Conservation (phyloP, 1,139 yeast genomes). For the Pneumocystis murina region DNA sequence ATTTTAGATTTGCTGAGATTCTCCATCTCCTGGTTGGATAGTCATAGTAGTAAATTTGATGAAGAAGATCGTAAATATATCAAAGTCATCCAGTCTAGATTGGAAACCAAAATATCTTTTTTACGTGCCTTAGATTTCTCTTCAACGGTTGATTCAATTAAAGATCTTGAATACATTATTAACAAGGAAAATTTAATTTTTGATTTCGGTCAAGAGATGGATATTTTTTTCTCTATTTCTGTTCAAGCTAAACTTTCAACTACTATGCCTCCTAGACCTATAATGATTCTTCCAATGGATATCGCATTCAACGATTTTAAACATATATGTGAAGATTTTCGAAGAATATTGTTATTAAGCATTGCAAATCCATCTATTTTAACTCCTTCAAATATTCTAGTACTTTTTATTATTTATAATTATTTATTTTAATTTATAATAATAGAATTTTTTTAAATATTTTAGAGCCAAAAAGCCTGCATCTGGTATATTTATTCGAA, state of each 20-base stretch:
- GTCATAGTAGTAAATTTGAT: conserved; percentile 2
- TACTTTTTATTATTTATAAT: not conserved
- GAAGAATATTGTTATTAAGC: not conserved
- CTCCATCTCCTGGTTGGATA: not conserved
- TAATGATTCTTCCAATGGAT: conserved; percentile 5
- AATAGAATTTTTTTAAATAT: not conserved
- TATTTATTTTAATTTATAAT: not conserved
- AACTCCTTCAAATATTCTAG: not conserved
- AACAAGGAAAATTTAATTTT: conserved; percentile 3
- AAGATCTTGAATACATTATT: not conserved
- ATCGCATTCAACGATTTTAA: conserved; percentile 2
- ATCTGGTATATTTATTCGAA: conserved; percentile 1
- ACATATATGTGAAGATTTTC: conserved; percentile 4
- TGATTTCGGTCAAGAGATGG: not conserved
- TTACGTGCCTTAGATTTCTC: not conserved
- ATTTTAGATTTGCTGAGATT: not conserved
- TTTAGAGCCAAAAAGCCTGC: conserved; percentile 4
- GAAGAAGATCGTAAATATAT: not conserved
- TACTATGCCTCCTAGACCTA: conserved; percentile 10
- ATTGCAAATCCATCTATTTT: not conserved
- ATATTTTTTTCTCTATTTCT: not conserved
- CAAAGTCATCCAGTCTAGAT: not conserved
- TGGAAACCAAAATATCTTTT: not conserved
- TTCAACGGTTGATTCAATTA: not conserved
- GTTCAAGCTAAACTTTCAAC: conserved; percentile 8